A percentile compares a stretch with the other conserved stretches of the same genome.
Evolutionary conservation across 192 early-diverging fungal genomes (phyloP).

Genomic region (Backusella morwellensis): DNA sequence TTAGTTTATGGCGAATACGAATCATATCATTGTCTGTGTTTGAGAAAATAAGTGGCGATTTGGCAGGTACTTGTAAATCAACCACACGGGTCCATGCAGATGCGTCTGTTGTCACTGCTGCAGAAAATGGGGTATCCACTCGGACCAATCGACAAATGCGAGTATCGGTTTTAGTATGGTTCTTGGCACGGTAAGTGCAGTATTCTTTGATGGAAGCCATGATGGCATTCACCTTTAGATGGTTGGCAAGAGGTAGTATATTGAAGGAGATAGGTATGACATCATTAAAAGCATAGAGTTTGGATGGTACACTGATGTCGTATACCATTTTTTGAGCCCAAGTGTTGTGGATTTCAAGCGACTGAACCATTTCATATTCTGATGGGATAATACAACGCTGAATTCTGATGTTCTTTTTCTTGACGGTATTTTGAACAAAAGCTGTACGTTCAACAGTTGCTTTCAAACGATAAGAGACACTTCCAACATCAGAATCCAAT

Average conservation of each 20-base stretch:
- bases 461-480: constrained; percentile 50
- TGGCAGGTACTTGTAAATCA: constrained; percentile 18
- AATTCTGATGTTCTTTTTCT: constrained; percentile 35
- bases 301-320: constrained; percentile 51
- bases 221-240: constrained; percentile 44
- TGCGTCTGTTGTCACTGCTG: neutral
- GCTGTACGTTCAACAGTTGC: constrained; percentile 52
- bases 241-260: constrained; percentile 45
- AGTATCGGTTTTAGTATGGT: constrained; percentile 22
- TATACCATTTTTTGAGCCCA: constrained; percentile 62
- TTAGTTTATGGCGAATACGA: constrained; percentile 35
- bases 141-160: constrained; percentile 12
- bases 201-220: constrained; percentile 57
- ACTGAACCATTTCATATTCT: constrained; percentile 48
- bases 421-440: constrained; percentile 50
- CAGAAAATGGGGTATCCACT: constrained; percentile 11
- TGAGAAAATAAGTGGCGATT: constrained; percentile 17
- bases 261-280: constrained; percentile 49
- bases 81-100: constrained; percentile 16
- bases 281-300: constrained; percentile 53
- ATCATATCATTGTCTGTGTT: constrained; percentile 42
- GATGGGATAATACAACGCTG: constrained; percentile 51
- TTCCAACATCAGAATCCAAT: constrained; percentile 43
- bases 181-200: constrained; percentile 40
- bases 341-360: constrained; percentile 51